Evolutionary conservation across 495 filamentous ascomycete species (phyloP).

Genomic region (Xylaria palmicola): DNA sequence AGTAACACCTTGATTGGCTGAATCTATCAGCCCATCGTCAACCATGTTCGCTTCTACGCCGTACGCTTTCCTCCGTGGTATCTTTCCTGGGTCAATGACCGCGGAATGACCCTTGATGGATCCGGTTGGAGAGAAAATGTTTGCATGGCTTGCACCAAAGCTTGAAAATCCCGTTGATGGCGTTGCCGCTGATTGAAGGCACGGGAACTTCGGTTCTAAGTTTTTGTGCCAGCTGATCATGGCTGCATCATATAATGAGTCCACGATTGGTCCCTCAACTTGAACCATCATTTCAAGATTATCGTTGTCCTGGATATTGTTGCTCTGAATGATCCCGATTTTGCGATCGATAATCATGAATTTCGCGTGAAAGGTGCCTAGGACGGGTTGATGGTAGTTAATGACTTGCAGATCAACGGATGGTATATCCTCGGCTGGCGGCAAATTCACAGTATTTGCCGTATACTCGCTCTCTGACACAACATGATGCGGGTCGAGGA

Average conservation of each 20-base stretch:
- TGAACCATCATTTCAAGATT: conserved; percentile 81
- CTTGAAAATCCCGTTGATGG: conserved; percentile 1
- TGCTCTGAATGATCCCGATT: conserved; percentile 67
- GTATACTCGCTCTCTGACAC: conserved; percentile 60
- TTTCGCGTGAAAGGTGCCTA: conserved; percentile 78
- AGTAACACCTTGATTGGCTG: neutral
- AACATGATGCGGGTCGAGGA: conserved; percentile 60
- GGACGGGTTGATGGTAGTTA: conserved; percentile 68
- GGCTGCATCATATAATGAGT: conserved; percentile 69
- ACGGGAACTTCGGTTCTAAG: conserved; percentile 61
- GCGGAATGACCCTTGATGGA: conserved; percentile 27
- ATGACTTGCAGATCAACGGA: conserved; percentile 70
- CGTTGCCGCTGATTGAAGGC: conserved; percentile 51
- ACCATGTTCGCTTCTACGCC: conserved; percentile 12
- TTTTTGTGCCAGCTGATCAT: conserved; percentile 69
- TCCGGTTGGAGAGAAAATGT: conserved; percentile 25
- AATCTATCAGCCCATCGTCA: neutral
- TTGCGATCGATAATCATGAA: conserved; percentile 73
- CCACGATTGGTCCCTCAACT: conserved; percentile 73
- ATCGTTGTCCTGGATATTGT: conserved; percentile 77
- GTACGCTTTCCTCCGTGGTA: conserved; percentile 18
- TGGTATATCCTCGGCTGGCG: conserved; percentile 61
- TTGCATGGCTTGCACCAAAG: conserved; percentile 23
- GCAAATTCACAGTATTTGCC: conserved; percentile 56
- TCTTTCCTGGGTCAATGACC: conserved; percentile 27